Evolutionary conservation across 768 basidiomycete genomes (phyloP).

Genomic region (Artomyces pyxidatus): DNA sequence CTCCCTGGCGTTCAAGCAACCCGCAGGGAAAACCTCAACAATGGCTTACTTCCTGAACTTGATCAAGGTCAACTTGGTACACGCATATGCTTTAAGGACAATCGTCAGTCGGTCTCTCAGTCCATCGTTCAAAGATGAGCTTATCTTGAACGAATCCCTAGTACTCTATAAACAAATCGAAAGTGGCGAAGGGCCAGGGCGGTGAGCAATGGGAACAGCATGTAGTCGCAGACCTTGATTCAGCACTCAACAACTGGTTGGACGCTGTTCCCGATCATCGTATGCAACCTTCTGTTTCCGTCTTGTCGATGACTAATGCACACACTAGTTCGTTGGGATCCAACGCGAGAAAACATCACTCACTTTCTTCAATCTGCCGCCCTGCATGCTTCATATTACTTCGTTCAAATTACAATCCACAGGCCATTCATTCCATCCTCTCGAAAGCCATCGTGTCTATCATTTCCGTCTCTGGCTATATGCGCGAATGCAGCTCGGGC

Average conservation of each 20-base stretch:
- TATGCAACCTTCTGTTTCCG: conserved; percentile 10
- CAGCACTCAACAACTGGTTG: conserved; percentile 25
- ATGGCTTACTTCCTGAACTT: conserved; percentile 46
- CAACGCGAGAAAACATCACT: conserved; percentile 25
- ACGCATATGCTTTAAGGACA: conserved; percentile 53
- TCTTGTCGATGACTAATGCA: neutral
- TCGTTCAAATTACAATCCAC: conserved; percentile 38
- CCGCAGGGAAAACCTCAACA: conserved; percentile 43
- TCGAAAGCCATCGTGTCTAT: conserved; percentile 21
- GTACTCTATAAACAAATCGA: conserved; percentile 15
- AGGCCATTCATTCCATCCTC: conserved; percentile 40
- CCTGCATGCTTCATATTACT: conserved; percentile 34
- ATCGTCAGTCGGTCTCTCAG: conserved; percentile 32
- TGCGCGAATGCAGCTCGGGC: conserved; percentile 46
- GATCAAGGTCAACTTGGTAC: conserved; percentile 54
- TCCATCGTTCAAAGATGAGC: too few relatives aligned
- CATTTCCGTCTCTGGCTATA: conserved; percentile 43
- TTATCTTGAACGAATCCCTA: too few relatives aligned
- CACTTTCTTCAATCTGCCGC: conserved; percentile 33
- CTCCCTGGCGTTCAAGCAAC: conserved; percentile 47
- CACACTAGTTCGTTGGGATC: conserved; percentile 33
- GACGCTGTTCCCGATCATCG: conserved; percentile 31
- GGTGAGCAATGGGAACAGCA: conserved; percentile 15
- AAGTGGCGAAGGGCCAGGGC: conserved; percentile 3
- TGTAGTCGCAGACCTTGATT: conserved; percentile 15